These are phyloP conservation scores for Acanthochlamys bracteata DNA, from an alignment of 106 monocot species.

Conservation along the genomic window DNA sequence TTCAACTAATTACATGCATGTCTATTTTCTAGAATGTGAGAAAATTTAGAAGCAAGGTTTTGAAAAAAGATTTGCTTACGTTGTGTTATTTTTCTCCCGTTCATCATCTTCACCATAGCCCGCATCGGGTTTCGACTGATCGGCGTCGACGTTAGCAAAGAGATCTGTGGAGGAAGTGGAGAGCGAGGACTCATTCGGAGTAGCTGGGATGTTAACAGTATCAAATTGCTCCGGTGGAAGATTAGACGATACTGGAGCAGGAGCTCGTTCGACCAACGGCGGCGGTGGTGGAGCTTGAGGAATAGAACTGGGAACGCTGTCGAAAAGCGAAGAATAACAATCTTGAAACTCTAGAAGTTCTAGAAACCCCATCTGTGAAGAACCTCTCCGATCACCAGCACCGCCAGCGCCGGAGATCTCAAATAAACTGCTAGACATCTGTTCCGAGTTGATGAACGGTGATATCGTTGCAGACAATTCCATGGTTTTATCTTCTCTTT, in stretches of 20 bases:
- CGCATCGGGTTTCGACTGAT: slow-evolving; percentile 7
- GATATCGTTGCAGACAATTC: slow-evolving; percentile 12
- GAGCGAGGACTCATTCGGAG: slow-evolving; percentile 39
- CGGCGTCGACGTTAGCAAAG: slow-evolving; percentile 8
- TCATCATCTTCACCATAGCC: slow-evolving; percentile 8
- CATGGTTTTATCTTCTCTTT: slow-evolving; percentile 21
- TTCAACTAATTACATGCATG: no score
- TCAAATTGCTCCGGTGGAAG: slow-evolving; percentile 9
- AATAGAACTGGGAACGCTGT: background rate
- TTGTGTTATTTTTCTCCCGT: slow-evolving; percentile 4
- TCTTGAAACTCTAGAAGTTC: slow-evolving; percentile 34
- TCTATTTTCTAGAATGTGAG: no score
- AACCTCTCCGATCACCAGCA: slow-evolving; percentile 1
- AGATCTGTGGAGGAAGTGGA: slow-evolving; percentile 28
- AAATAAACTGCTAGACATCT: slow-evolving; percentile 6
- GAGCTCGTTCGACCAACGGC: background rate
- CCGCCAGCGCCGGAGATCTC: slow-evolving; percentile 4
- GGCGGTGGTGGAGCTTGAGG: background rate
- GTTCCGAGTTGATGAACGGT: slow-evolving; percentile 7
- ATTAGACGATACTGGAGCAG: background rate
- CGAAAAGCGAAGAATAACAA: slow-evolving; percentile 7
- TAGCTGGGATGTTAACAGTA: slow-evolving; percentile 19
- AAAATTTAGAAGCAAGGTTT: background rate
- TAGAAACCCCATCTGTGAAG: slow-evolving; percentile 21
- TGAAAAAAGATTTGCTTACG: slow-evolving; percentile 1